Evolutionary conservation across 148 eudicot species (phyloP), one percentile per base, ranked within the genome.

Genomic region (Arbutus unedo): DNA sequence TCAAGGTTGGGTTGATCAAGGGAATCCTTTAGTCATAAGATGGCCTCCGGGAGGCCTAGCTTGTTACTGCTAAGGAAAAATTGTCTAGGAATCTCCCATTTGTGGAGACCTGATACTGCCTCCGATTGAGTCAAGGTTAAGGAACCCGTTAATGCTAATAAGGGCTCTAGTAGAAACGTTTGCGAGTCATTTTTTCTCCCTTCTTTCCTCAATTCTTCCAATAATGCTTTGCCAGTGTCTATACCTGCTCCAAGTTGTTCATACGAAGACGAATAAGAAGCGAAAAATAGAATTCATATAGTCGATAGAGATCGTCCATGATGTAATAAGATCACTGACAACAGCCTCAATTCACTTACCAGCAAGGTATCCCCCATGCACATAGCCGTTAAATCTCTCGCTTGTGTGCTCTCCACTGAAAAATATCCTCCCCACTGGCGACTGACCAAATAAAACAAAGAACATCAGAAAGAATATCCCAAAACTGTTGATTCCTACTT

Each of bases 361-460:
- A 80, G 97, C 93, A 62, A 95, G 91, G 84, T 92, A 92, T 31
- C 94, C 98, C 68, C 98, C 98, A 67, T 95, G 98, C 41, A 95
- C 95, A 71, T 92, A 95, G 77, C 98, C 98, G 66, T 83, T 93
- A 81, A 95, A 95, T 80, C 89, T 91, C 84, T 93, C 97, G 56
- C 97, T 95, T 5, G 98, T 95, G 82, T 95, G 98, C 85, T 95
- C 98, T 79, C 98, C 98, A 2, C 97, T 85, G 85, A 93, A 95
- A 84, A 90, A 95, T 48, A 95, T 84, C 77, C 90, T 86, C 71
- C 95, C 97, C 6, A 92, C 91, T 15, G 95, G 95, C 21, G 91
- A 94, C 98, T 93, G 89, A 64, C 21, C 51, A 77, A 60, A 64
- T 55, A 38, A 81, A 71, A 21, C 8, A 45, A 16, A 74, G n/a